Evolutionary conservation across 1,284 basidiomycete species (phyloP).

Genomic region (Neolentinus lepideus): DNA sequence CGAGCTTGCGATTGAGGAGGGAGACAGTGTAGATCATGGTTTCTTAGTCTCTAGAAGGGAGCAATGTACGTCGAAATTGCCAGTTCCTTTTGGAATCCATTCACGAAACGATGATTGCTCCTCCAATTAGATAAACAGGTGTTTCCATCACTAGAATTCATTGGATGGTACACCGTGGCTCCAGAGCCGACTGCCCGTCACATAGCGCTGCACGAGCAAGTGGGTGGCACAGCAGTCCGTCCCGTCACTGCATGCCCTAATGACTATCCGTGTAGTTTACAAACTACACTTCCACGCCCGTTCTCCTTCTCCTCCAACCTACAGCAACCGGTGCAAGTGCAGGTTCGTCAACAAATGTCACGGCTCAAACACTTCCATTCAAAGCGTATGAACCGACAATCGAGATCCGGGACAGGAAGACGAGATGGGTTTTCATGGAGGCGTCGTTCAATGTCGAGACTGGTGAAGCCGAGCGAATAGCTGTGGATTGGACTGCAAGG

Average conservation of each 20-base stretch:
- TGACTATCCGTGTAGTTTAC: conserved; percentile 45
- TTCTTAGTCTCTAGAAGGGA: conserved; percentile 82
- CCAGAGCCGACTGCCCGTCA: conserved; percentile 64
- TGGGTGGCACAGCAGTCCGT: conserved; percentile 20
- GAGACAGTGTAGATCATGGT: conserved; percentile 63
- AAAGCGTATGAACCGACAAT: conserved; percentile 87
- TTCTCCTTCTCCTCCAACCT: conserved; percentile 69
- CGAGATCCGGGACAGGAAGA: conserved; percentile 71
- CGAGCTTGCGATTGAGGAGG: conserved; percentile 68
- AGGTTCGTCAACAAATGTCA: conserved; percentile 30
- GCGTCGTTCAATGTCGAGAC: conserved; percentile 88
- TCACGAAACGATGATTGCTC: neutral
- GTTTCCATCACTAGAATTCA: conserved; percentile 92
- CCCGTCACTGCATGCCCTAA: conserved; percentile 1
- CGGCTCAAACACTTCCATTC: conserved; percentile 71
- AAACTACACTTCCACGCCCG: conserved; percentile 65
- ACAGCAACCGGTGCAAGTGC: conserved; percentile 31
- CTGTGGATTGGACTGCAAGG: conserved; percentile 91
- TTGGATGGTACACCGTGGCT: conserved; percentile 95
- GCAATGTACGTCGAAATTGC: conserved; percentile 61
- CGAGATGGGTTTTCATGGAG: conserved; percentile 77
- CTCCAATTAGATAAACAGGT: conserved; percentile 82
- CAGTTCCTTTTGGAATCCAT: neutral
- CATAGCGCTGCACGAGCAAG: conserved; percentile 82
- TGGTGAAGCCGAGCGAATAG: conserved; percentile 96